These are phyloP conservation scores for Nicotiana tabacum DNA, from an alignment of 257 asterid genomes.

Conservation along the genomic window DNA sequence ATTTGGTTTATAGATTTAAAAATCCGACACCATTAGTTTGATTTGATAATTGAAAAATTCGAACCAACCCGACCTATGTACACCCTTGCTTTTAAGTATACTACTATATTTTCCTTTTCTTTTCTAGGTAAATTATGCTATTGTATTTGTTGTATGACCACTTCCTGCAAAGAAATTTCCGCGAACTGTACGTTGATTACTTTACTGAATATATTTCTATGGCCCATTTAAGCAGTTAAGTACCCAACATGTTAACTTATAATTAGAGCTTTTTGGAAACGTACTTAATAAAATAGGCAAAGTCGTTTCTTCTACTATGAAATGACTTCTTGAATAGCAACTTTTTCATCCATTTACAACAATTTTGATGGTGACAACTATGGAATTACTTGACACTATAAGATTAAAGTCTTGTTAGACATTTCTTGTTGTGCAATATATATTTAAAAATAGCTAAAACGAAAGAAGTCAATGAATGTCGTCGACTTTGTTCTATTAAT, in stretches of 20 bases:
- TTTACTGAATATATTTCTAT: background rate
- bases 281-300: background rate
- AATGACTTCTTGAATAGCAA: background rate
- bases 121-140: background rate
- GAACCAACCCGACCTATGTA: no score
- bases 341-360: background rate
- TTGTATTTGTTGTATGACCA: background rate
- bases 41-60: no score
- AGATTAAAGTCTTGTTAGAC: no score
- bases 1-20: no score
- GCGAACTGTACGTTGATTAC: background rate
- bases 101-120: no score
- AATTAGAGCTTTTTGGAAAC: background rate
- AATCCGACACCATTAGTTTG: no score
- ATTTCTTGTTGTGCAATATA: background rate
- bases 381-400: background rate
- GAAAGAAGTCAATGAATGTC: background rate
- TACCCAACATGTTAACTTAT: background rate
- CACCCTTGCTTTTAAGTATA: no score
- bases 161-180: background rate
- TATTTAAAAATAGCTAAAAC: no score
- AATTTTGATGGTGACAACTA: background rate
- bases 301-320: background rate
- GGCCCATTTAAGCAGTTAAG: background rate
- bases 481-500: background rate